phyloP scores from a whole-genome alignment of 2,329 filamentous ascomycete genomes.

The Colletotrichum limetticola region DNA sequence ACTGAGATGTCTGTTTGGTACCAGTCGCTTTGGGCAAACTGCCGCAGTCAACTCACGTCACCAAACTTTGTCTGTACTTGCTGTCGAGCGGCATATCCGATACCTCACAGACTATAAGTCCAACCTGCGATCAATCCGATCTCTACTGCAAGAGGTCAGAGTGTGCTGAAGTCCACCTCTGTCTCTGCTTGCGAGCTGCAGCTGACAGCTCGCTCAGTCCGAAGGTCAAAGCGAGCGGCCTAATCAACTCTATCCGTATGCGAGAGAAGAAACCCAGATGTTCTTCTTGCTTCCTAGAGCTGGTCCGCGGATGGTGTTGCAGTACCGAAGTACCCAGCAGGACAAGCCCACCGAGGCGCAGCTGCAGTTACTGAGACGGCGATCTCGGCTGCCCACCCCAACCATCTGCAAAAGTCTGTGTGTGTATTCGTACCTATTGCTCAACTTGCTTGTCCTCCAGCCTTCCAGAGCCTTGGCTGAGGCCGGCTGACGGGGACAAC shows the following conservation, averaged over 20 bases:
- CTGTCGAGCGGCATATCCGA: background rate
- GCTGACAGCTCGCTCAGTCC: background rate
- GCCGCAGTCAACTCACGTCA: background rate
- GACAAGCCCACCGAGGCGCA: constrained; percentile 1
- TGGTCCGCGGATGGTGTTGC: background rate
- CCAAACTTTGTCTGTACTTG: background rate
- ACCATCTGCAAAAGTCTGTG: background rate
- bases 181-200: constrained; percentile 5
- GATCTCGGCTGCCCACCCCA: background rate
- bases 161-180: background rate
- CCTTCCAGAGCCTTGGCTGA: background rate
- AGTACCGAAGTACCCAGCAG: background rate
- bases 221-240: background rate
- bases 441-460: background rate
- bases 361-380: constrained; percentile 3
- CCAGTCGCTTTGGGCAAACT: background rate
- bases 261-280: background rate
- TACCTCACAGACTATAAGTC: background rate
- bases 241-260: background rate
- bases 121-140: background rate
- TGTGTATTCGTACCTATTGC: no score
- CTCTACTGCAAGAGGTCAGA: background rate
- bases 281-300: no score
- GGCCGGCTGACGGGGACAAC: background rate
- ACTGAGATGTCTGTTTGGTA: background rate